Conservation (phyloP, 2,329 filamentous ascomycete species). For the Aureobasidium sp. region DNA sequence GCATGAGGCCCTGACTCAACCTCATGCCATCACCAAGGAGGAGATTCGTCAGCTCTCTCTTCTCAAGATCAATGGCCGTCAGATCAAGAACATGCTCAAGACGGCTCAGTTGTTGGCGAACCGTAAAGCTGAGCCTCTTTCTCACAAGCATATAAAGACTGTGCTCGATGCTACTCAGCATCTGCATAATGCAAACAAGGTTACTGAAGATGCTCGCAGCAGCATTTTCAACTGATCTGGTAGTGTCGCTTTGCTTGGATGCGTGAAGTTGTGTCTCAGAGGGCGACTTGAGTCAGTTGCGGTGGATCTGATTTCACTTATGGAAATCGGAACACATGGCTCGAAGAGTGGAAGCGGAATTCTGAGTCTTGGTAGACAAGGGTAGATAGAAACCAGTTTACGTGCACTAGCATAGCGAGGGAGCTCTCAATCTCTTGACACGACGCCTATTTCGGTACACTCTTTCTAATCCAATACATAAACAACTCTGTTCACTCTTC, state of each 20-base stretch:
- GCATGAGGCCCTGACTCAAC: slow-evolving; percentile 19
- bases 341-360: too few species aligned
- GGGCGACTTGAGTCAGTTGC: too few species aligned
- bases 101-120: slow-evolving; percentile 32
- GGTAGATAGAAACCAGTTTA: too few species aligned
- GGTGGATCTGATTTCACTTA: too few species aligned
- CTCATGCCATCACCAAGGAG: slow-evolving; percentile 25
- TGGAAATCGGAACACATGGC: too few species aligned
- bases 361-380: too few species aligned
- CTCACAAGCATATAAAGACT: slow-evolving; percentile 26
- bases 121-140: slow-evolving; percentile 21
- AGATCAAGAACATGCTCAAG: slow-evolving; percentile 39
- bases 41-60: slow-evolving; percentile 27
- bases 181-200: slow-evolving; percentile 23
- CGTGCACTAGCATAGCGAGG: too few species aligned
- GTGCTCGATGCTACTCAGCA: slow-evolving; percentile 31
- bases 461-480: too few species aligned
- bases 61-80: slow-evolving; percentile 33
- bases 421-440: too few species aligned
- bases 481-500: neutral
- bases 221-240: slow-evolving; percentile 17
- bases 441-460: too few species aligned
- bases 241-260: neutral
- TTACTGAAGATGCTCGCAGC: slow-evolving; percentile 21
- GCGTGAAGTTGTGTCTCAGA: too few species aligned